Percentiles rank a stretch among this genome's conserved stretches.
Conservation (phyloP, 202 grass and related monocot species). For the Musa balbisiana region DNA sequence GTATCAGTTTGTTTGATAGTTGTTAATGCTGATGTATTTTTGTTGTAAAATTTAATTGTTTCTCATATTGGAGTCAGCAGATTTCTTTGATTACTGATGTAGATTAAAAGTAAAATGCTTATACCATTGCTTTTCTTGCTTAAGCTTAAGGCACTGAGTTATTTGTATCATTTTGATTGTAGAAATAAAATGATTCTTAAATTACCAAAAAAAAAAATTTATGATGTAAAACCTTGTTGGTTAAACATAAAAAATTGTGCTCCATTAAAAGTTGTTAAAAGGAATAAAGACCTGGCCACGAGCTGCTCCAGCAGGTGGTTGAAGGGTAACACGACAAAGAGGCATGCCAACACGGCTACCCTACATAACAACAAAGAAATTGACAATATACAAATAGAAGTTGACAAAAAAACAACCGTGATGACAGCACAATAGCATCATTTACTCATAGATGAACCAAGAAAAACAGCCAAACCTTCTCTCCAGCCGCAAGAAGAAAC, state of each 20-base stretch:
- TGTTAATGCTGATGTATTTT: too few species aligned
- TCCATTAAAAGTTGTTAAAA: conserved; percentile 8
- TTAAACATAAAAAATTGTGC: background rate
- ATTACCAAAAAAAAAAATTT: too few species aligned
- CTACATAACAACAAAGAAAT: conserved; percentile 33
- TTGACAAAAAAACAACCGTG: background rate
- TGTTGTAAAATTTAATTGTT: too few species aligned
- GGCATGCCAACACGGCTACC: conserved; percentile 72
- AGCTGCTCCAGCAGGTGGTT: conserved; percentile 86
- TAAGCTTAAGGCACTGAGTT: too few species aligned
- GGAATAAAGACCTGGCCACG: conserved; percentile 58
- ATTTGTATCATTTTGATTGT: too few species aligned
- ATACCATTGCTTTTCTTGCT: too few species aligned
- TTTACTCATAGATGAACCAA: background rate
- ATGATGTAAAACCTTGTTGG: background rate
- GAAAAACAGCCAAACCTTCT: conserved; percentile 45
- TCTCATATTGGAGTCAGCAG: too few species aligned
- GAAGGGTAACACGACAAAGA: conserved; percentile 62
- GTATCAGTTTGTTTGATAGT: too few species aligned
- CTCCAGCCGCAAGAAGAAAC: conserved; percentile 91
- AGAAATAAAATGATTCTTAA: too few species aligned
- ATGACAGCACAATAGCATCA: background rate
- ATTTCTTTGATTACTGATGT: too few species aligned
- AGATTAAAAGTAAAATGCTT: too few species aligned
- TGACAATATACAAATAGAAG: conserved; percentile 9